Conservation (phyloP, 1,284 basidiomycete species). For the Marasmius fiardii region DNA sequence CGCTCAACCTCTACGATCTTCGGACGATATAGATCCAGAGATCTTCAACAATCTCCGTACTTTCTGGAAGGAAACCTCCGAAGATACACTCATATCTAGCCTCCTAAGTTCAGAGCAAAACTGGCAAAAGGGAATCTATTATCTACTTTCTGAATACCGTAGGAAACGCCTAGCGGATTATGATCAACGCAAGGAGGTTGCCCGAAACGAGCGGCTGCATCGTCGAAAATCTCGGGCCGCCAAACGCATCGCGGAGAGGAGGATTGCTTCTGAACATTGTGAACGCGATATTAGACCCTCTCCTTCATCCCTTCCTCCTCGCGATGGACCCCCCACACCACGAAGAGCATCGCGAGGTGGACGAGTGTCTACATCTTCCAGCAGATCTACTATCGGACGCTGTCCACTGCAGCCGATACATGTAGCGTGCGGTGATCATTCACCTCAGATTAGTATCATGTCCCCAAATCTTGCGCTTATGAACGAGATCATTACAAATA, state of each 20-base stretch:
- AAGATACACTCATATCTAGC: slow-evolving; percentile 68
- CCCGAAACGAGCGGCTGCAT: slow-evolving; percentile 9
- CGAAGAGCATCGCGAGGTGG: slow-evolving; percentile 37
- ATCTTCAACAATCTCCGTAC: slow-evolving; percentile 90
- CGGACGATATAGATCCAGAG: slow-evolving; percentile 78
- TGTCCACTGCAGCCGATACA: neutral
- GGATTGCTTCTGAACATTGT: neutral
- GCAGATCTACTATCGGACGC: slow-evolving; percentile 13
- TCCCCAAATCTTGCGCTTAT: slow-evolving; percentile 18
- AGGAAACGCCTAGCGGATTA: slow-evolving; percentile 66
- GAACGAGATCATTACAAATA: slow-evolving; percentile 12
- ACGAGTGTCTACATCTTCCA: slow-evolving; percentile 14
- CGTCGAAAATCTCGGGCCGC: slow-evolving; percentile 8
- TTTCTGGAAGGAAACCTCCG: slow-evolving; percentile 80
- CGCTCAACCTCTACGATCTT: slow-evolving; percentile 58
- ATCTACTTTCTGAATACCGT: slow-evolving; percentile 79
- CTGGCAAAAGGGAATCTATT: slow-evolving; percentile 94
- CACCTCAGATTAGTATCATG: neutral
- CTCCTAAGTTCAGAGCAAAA: slow-evolving; percentile 67
- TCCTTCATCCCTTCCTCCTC: slow-evolving; percentile 41
- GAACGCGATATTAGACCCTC: slow-evolving; percentile 26
- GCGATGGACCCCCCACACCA: slow-evolving; percentile 60
- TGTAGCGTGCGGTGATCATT: slow-evolving; percentile 9
- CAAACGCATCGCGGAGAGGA: slow-evolving; percentile 19
- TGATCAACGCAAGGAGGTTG: slow-evolving; percentile 52